These are phyloP conservation scores for Euphorbia tirucalli DNA, from an alignment of 345 rosid species.

Conservation along the genomic window DNA sequence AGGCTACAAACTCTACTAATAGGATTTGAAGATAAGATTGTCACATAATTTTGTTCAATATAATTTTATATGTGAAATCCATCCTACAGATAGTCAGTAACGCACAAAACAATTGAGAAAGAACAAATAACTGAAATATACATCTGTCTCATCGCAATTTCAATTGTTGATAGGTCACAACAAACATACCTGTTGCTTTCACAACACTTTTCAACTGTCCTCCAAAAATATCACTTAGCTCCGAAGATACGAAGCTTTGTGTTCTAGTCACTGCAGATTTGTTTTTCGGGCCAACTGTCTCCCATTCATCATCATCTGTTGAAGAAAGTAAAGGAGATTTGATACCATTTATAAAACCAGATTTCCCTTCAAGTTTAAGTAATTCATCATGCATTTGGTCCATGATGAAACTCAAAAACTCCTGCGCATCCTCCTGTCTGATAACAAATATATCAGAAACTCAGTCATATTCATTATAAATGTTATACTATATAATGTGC, in stretches of 20 bases:
- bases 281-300: slow-evolving; percentile 91
- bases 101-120: background rate
- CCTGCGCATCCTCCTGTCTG: slow-evolving; percentile 99
- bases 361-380: slow-evolving; percentile 61
- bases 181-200: slow-evolving; percentile 62
- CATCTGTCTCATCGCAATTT: background rate
- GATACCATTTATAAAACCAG: slow-evolving; percentile 28
- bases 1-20: too few species aligned
- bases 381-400: slow-evolving; percentile 89
- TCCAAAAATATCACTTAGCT: slow-evolving; percentile 81
- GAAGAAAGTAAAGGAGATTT: slow-evolving; percentile 57
- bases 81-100: background rate
- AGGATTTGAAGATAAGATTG: background rate
- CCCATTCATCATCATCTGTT: slow-evolving; percentile 89
- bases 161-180: background rate
- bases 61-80: background rate
- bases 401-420: slow-evolving; percentile 86
- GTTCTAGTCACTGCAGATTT: slow-evolving; percentile 87
- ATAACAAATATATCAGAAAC: slow-evolving; percentile 13
- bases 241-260: slow-evolving; percentile 70
- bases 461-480: background rate
- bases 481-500: background rate
- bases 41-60: background rate
- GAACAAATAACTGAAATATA: background rate
- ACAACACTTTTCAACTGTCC: slow-evolving; percentile 79